Evolutionary conservation across 78 protist genomes (phyloP).

Genomic region (Protostelium mycophagum): DNA sequence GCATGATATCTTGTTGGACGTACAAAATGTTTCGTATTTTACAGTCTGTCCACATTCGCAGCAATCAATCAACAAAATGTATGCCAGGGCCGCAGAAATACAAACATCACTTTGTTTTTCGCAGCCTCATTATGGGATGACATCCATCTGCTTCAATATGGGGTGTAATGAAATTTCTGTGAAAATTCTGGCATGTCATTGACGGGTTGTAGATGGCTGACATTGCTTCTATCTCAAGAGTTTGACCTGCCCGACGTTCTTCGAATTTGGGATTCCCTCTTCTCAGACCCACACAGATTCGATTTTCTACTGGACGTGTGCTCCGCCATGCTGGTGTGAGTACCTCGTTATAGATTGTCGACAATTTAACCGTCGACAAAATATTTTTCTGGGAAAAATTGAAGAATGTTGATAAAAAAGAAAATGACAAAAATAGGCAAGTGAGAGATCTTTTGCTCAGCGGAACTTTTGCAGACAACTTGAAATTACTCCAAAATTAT

Average conservation of each 20-base stretch:
- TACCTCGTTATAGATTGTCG: background rate
- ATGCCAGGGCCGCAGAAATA: background rate
- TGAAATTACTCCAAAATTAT: slow-evolving; percentile 45
- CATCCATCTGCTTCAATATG: too few species aligned
- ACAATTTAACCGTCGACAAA: background rate
- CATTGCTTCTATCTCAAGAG: slow-evolving; percentile 76
- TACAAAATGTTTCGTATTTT: too few species aligned
- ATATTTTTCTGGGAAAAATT: too few species aligned
- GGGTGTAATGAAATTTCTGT: too few species aligned
- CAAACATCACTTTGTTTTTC: too few species aligned
- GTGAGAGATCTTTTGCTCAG: slow-evolving; percentile 47
- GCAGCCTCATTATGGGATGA: too few species aligned
- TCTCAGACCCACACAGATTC: slow-evolving; percentile 62
- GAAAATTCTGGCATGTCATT: too few species aligned
- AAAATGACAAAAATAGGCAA: too few species aligned
- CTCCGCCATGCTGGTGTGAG: slow-evolving; percentile 72
- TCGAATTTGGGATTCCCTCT: slow-evolving; percentile 79
- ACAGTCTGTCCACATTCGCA: too few species aligned
- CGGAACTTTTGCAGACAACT: slow-evolving; percentile 44
- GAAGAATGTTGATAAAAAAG: too few species aligned
- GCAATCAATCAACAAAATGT: too few species aligned
- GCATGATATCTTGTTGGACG: too few species aligned
- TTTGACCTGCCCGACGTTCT: slow-evolving; percentile 78
- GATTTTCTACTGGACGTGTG: slow-evolving; percentile 57
- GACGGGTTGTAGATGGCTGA: slow-evolving; percentile 78